Conservation (phyloP, 2,329 filamentous ascomycete species). For the Blastomyces percursus region DNA sequence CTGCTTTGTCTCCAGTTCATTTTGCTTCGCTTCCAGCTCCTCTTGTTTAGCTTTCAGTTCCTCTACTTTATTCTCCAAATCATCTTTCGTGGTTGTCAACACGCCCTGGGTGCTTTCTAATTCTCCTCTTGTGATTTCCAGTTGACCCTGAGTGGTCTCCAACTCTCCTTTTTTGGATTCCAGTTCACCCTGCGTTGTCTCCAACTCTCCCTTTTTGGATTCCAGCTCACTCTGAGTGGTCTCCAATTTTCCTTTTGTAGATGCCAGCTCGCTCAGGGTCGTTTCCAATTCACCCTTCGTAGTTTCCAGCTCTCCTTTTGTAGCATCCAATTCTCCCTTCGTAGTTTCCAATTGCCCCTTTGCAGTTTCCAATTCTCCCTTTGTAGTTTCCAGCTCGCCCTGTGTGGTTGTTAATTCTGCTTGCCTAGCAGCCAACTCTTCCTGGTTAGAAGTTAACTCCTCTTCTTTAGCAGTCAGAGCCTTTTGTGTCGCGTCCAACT, state of each 20-base stretch:
- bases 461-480: slow-evolving; percentile 21
- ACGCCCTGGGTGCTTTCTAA: neutral
- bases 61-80: slow-evolving; percentile 3
- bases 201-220: slow-evolving; percentile 8
- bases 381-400: slow-evolving; percentile 14
- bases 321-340: no score
- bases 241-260: no score
- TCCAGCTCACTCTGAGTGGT: no score
- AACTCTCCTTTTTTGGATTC: slow-evolving; percentile 11
- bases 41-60: neutral
- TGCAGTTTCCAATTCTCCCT: slow-evolving; percentile 7
- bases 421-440: slow-evolving; percentile 18
- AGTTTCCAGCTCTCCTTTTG: slow-evolving; percentile 14
- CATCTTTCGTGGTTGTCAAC: slow-evolving; percentile 12
- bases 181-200: slow-evolving; percentile 9
- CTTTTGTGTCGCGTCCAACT: slow-evolving; percentile 19
- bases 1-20: slow-evolving; percentile 15
- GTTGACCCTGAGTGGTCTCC: neutral
- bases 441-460: slow-evolving; percentile 20
- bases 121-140: no score
- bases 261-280: no score
- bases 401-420: slow-evolving; percentile 9
- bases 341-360: slow-evolving; percentile 8
- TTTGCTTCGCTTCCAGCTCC: neutral
- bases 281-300: slow-evolving; percentile 9